Evolutionary conservation across 2,329 filamentous ascomycete genomes (phyloP).

Genomic region (Diaporthe sp.): DNA sequence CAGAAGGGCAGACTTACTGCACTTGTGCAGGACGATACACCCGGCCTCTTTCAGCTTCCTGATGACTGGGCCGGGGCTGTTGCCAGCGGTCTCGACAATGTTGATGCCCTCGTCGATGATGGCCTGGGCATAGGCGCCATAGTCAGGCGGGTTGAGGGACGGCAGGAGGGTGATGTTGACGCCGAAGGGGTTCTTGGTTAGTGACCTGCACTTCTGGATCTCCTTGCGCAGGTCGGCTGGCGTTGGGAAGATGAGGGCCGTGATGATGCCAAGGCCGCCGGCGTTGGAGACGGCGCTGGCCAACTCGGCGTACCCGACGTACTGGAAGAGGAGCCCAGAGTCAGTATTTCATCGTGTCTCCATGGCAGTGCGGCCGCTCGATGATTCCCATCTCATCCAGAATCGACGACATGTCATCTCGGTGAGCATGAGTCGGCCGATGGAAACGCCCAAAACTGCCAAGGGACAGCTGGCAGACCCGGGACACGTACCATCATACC

Average conservation of each 20-base stretch:
- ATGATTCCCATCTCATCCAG: background rate
- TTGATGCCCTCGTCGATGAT: constrained; percentile 93
- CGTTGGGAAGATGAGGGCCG: constrained; percentile 91
- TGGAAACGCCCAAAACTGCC: background rate
- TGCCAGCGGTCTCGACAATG: constrained; percentile 78
- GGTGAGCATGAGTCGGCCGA: constrained; percentile 1
- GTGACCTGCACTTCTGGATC: constrained; percentile 85
- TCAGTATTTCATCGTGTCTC: background rate
- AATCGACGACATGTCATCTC: background rate
- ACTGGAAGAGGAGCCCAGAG: constrained; percentile 60
- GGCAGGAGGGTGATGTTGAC: constrained; percentile 97
- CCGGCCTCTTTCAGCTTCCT: constrained; percentile 85
- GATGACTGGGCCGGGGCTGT: constrained; percentile 89
- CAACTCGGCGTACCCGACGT: constrained; percentile 85
- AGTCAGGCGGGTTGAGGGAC: constrained; percentile 90
- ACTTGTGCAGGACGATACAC: constrained; percentile 92
- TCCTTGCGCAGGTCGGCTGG: constrained; percentile 94
- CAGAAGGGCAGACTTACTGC: constrained; percentile 67
- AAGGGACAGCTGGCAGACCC: constrained; percentile 43
- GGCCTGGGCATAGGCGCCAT: constrained; percentile 89
- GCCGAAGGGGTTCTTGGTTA: constrained; percentile 86
- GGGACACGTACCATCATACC: constrained; percentile 70
- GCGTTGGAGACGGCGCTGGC: constrained; percentile 84
- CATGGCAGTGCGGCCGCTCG: background rate
- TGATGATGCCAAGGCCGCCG: constrained; percentile 87